These are phyloP conservation scores for Naganishia friedmannii DNA, from an alignment of 768 basidiomycete species.

Conservation along the genomic window DNA sequence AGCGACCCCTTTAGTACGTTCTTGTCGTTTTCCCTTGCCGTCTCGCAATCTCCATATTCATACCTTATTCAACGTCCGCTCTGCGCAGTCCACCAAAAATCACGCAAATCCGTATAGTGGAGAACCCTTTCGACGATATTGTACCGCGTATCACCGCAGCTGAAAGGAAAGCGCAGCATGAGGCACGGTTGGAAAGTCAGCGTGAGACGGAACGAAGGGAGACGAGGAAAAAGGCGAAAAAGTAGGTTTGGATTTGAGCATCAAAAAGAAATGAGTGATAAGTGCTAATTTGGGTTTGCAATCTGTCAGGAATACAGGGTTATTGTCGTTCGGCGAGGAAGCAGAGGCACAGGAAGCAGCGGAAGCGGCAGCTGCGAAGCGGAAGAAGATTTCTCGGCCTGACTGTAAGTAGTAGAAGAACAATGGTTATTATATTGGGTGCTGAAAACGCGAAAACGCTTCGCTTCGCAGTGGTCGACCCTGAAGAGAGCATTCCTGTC, in stretches of 20 bases:
- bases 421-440: not conserved
- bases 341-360: slow-evolving; percentile 63
- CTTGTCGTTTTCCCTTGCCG: too few relatives aligned
- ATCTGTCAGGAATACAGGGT: slow-evolving; percentile 69
- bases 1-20: slow-evolving; percentile 56
- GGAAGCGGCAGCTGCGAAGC: slow-evolving; percentile 59
- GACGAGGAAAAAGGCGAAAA: slow-evolving; percentile 72
- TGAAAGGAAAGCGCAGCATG: slow-evolving; percentile 78
- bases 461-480: slow-evolving; percentile 17
- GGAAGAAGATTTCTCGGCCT: slow-evolving; percentile 77
- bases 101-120: slow-evolving; percentile 73
- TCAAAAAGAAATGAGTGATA: slow-evolving; percentile 16
- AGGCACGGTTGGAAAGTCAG: slow-evolving; percentile 56
- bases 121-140: slow-evolving; percentile 94
- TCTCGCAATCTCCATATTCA: not conserved
- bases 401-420: slow-evolving; percentile 62
- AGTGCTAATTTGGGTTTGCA: not conserved
- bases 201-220: slow-evolving; percentile 43
- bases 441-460: not conserved
- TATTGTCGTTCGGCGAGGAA: slow-evolving; percentile 81
- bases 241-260: slow-evolving; percentile 58
- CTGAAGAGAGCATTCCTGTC: not conserved
- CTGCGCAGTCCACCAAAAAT: slow-evolving; percentile 79
- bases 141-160: slow-evolving; percentile 93
- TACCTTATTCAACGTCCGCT: not conserved